Conservation (phyloP, 306 rosid species). For the Castanea crenata region DNA sequence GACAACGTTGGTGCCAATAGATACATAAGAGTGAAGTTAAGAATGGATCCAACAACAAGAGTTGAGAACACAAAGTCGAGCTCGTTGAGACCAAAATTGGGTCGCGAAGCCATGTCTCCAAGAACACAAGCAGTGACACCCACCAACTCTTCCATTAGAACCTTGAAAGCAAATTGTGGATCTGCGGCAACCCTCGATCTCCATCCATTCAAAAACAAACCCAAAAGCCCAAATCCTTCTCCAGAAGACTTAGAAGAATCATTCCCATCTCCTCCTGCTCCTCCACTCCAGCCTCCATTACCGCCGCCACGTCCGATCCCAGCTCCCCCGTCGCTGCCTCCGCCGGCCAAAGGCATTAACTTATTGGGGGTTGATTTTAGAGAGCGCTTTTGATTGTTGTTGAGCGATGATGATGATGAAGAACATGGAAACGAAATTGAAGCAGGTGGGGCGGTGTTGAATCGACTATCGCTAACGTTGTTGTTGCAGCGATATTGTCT, state of each 20-base stretch:
- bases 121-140: slow-evolving; percentile 84
- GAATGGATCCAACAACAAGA: slow-evolving; percentile 86
- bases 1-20: slow-evolving; percentile 71
- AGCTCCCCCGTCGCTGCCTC: slow-evolving; percentile 42
- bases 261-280: slow-evolving; percentile 19
- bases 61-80: slow-evolving; percentile 97
- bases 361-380: slow-evolving; percentile 29
- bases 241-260: slow-evolving; percentile 25
- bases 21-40: slow-evolving; percentile 93
- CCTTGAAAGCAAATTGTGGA: slow-evolving; percentile 98
- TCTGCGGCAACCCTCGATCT: slow-evolving; percentile 94
- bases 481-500: slow-evolving; percentile 5
- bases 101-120: slow-evolving; percentile 98
- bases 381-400: slow-evolving; percentile 20
- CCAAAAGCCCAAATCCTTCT: slow-evolving; percentile 48
- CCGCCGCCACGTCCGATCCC: slow-evolving; percentile 47
- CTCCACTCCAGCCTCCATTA: slow-evolving; percentile 27
- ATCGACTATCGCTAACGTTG: not conserved
- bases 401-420: not conserved
- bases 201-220: slow-evolving; percentile 75
- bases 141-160: slow-evolving; percentile 86
- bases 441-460: not conserved
- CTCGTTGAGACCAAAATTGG: slow-evolving; percentile 94
- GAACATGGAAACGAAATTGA: slow-evolving; percentile 38
- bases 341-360: slow-evolving; percentile 41